Evolutionary conservation across 1,284 basidiomycete species (phyloP), one percentile per base, ranked within the genome.

Genomic region (Leccinum fallax): DNA sequence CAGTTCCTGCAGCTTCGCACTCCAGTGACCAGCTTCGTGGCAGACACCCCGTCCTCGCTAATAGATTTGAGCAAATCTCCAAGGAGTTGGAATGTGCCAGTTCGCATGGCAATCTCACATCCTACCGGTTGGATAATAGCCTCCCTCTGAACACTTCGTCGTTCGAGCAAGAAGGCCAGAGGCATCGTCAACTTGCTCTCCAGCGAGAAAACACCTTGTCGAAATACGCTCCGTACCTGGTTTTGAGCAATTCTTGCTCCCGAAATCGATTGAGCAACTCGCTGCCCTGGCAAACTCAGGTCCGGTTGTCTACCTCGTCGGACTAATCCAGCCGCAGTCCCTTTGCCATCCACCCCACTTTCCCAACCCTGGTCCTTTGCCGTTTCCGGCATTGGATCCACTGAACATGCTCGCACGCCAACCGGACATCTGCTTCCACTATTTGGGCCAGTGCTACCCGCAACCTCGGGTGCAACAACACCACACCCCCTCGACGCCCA

Each of bases 1-100:
- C 60, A 62, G 19, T 30, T 53, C 7, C 26, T 53, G 26, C 52
- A 21, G n/a, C 28, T 53, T 26, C 52, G 52, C n/a, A 53, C 52
- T 53, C 52, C 52, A n/a, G 11, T 53, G 52, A 32, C n/a, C 26
- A 53, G 28, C 52, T 53, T 32, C 28, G 52, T 28, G 52, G 9
- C 28, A n/a, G n/a, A 30, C 28, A 53, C 32, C 52, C n/a, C 7
- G 52, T 32, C 26, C 52, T 53, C 28, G 52, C 52, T n/a, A 11
- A 19, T 30, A 11, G 10, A 30, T n/a, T 53, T 28, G 16, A 53
- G 26, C 28, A 53, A 30, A 19, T 53, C 52, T 32, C 52, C n/a
- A n/a, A n/a, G 28, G 52, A 32, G n/a, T 26, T 32, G 26, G 52
- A 53, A 30, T 13, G n/a, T 28, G 28, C 28, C 28, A 53, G n/a